Conservation (phyloP, 2,329 filamentous ascomycete species). For the Xylariaceae sp. region DNA sequence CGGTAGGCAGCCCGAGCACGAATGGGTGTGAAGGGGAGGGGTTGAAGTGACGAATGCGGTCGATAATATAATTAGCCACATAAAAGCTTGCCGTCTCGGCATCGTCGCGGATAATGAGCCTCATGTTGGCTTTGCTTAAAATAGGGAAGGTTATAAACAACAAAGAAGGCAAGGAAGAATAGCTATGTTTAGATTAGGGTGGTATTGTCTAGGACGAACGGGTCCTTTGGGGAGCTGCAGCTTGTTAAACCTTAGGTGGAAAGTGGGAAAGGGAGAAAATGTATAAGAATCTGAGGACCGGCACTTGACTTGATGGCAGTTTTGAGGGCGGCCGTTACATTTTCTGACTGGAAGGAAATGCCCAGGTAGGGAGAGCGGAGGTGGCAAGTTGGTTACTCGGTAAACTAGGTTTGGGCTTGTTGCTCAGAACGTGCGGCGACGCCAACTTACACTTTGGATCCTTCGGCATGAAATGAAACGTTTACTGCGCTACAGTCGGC, state of each 20-base stretch:
- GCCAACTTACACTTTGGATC: slow-evolving; percentile 4
- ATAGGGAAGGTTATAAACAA: slow-evolving; percentile 18
- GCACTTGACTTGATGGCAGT: slow-evolving; percentile 20
- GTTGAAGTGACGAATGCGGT: slow-evolving; percentile 71
- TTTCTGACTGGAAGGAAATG: no score
- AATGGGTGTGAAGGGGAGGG: slow-evolving; percentile 70
- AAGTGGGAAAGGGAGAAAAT: slow-evolving; percentile 9
- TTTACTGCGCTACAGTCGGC: slow-evolving; percentile 21
- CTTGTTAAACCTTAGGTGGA: no score
- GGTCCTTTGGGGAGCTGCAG: slow-evolving; percentile 1
- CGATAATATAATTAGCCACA: slow-evolving; percentile 77
- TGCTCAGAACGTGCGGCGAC: neutral
- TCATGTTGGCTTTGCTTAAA: slow-evolving; percentile 48
- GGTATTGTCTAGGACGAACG: slow-evolving; percentile 6
- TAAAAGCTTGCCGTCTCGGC: slow-evolving; percentile 64
- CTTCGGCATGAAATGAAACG: slow-evolving; percentile 29
- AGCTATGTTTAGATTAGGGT: no score
- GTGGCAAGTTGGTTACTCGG: no score
- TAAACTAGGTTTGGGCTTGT: neutral
- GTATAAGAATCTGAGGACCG: slow-evolving; percentile 10
- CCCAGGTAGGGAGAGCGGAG: no score
- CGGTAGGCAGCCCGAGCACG: slow-evolving; percentile 77
- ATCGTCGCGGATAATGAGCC: slow-evolving; percentile 76
- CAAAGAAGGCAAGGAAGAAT: no score
- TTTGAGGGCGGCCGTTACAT: no score